Base-by-base conservation (phyloP, 192 early-diverging fungal genomes). In the Chytriomyces hyalinus region DNA sequence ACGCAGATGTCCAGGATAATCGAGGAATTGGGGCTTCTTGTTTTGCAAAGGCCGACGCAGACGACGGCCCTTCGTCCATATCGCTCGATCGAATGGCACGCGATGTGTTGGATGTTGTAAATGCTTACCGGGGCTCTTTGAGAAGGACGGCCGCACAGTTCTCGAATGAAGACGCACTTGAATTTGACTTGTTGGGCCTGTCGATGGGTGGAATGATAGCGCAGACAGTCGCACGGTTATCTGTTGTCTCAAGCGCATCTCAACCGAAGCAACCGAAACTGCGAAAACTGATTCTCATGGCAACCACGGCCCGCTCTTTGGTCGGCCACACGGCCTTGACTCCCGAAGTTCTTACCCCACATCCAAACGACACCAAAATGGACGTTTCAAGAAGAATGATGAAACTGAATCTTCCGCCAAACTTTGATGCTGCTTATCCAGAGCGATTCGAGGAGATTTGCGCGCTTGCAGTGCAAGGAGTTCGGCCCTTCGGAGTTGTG, bases 121-220 rank as follows among this genome's bases (percentile, higher is more conserved):
- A 60, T 60, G 15, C 57, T n/a, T 17, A n/a, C 4, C 57, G 36
- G 3, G 36, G 36, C 36, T 36, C 36, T 36, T 36, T 36, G 4
- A 36, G 36, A 36, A 36, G 36, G 36, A 36, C 36, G 4, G 36
- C 36, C 36, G 36, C 36, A 36, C 36, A 36, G 36, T 36, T 36
- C 36, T 36, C 36, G 36, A 36, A 36, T 65, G 20, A 43, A 3
- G 15, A 6, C 26, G 11, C 24, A 65, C 63, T 15, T 22, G 24
- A 65, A 65, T 43, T 65, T 43, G 63, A 43, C 63, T 65, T 65
- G 63, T 22, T 65, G 26, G 36, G 20, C 63, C 63, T 28, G 24
- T 65, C 63, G 17, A 22, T 65, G 24, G 36, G 24, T 20, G 63
- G 63, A 15, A 43, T 65, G 36, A 15, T 65, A 5, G 36, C 20